phyloP scores from a whole-genome alignment of 2,329 filamentous ascomycete genomes.

The Clonostachys rosea region DNA sequence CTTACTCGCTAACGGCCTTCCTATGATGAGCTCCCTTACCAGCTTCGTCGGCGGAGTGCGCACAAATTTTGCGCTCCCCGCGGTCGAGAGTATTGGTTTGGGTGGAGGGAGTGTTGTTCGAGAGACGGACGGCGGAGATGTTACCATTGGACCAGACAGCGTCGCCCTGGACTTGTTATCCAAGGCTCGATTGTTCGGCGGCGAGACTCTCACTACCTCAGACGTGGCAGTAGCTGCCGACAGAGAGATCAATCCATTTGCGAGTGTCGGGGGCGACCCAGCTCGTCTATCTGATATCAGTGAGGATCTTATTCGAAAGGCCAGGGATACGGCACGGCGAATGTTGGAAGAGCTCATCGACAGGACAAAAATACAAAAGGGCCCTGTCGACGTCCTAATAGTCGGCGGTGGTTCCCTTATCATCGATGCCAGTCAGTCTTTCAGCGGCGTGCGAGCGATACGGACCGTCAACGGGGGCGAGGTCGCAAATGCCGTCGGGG shows the following conservation, averaged over 20 bases:
- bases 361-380: slow-evolving; percentile 57
- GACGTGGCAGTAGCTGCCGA: slow-evolving; percentile 30
- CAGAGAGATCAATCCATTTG: too few relatives aligned
- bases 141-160: slow-evolving; percentile 56
- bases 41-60: slow-evolving; percentile 58
- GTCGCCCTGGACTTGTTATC: slow-evolving; percentile 52
- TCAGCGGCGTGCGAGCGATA: slow-evolving; percentile 50
- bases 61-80: slow-evolving; percentile 54
- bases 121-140: slow-evolving; percentile 12
- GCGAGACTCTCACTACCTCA: slow-evolving; percentile 51
- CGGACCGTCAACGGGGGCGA: slow-evolving; percentile 51
- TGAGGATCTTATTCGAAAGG: slow-evolving; percentile 24
- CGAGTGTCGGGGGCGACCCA: slow-evolving; percentile 24
- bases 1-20: slow-evolving; percentile 56
- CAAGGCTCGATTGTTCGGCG: slow-evolving; percentile 53
- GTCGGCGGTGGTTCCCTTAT: slow-evolving; percentile 61
- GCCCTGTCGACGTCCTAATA: slow-evolving; percentile 54
- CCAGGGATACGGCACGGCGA: slow-evolving; percentile 32
- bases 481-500: slow-evolving; percentile 62
- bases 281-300: slow-evolving; percentile 33
- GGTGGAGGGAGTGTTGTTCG: slow-evolving; percentile 54
- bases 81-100: slow-evolving; percentile 55
- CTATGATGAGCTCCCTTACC: slow-evolving; percentile 57
- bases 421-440: slow-evolving; percentile 36
- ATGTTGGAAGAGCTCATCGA: slow-evolving; percentile 54